Base-by-base conservation (phyloP, 306 rosid genomes). In the Sicyos edulis region DNA sequence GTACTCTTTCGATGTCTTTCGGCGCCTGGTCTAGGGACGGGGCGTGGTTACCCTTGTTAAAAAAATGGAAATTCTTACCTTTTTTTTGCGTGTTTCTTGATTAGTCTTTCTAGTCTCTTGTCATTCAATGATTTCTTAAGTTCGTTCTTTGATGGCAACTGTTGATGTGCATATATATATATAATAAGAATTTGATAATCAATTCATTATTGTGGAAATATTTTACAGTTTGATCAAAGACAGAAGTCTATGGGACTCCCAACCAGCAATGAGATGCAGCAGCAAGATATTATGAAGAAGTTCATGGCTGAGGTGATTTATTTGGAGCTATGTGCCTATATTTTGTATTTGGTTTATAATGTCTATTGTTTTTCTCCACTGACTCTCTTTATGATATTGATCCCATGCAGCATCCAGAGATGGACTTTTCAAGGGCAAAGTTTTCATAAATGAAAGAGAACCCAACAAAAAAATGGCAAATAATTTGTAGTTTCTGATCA, bases 171-270 rank as follows among this genome's bases (percentile, higher is more conserved):
- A n/a, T n/a, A n/a, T n/a, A n/a, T 7, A 14, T 26, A 3, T 26
- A 26, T 26, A 26, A 26, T 57, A 60, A 29, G 24, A 42, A 19
- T 1, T 44, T 20, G 10, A 42, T 10, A 12, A 19, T 20, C 71
- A 47, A 45, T 42, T 21, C 37, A 66, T 21, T 19, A 7, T 60
- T 58, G 4, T 20, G 78, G 40, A 71, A 10, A 6, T 65, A 45
- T 52, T 51, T 24, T 63, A 29, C 89, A 92, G 97, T 92, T 92
- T 70, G 97, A 92, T 76, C 97, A 92, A 86, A 86, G 97, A 74
- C 97, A 92, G 78, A 89, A 92, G 75, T 75, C 88, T 34, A 87
- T 89, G 96, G 97, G 97, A 22, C 96, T 80, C 19, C 97, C 97
- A 20, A 87, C 92, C 24, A 89, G 96, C 73, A 95, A 89, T 20